Evolutionary conservation across 441 rosid species (phyloP).

Genomic region (Metrosideros polymorpha): DNA sequence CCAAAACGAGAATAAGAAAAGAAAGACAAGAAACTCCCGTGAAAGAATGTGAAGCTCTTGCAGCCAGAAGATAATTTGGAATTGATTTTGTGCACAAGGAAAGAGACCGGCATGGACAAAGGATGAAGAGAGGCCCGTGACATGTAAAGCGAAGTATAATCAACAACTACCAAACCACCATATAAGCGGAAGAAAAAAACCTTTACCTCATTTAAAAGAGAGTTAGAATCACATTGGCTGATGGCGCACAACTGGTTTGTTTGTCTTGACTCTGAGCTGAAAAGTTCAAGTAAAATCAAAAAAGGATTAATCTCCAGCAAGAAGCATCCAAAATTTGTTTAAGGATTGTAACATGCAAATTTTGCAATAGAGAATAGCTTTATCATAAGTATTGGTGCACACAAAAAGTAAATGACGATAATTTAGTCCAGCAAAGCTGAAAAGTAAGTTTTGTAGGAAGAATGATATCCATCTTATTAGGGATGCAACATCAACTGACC

Average conservation of each 20-base stretch:
- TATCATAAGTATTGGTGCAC: not conserved
- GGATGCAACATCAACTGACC: not conserved
- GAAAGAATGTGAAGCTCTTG: not conserved
- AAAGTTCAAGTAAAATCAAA: conserved; percentile 19
- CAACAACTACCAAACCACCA: not conserved
- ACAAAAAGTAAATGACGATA: not conserved
- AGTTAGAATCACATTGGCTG: conserved; percentile 80
- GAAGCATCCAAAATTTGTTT: not conserved
- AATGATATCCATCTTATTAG: not conserved
- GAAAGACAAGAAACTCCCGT: not conserved
- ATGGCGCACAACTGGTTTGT: conserved; percentile 94
- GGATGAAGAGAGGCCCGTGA: not conserved
- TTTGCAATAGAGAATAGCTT: not conserved
- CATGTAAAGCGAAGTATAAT: not conserved
- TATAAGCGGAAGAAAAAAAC: not conserved
- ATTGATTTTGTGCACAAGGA: not conserved
- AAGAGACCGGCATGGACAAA: not conserved
- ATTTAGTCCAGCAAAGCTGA: not conserved
- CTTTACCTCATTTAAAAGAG: conserved; percentile 88
- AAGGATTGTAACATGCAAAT: not conserved
- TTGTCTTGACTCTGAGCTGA: conserved; percentile 88
- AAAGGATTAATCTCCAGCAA: conserved; percentile 6
- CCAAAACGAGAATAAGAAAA: not conserved
- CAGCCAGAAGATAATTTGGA: not conserved
- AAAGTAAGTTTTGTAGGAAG: not conserved